Evolutionary conservation across 164 flowering plant genomes (phyloP), one percentile per base, ranked within the genome.

Genomic region (Piper betle): DNA sequence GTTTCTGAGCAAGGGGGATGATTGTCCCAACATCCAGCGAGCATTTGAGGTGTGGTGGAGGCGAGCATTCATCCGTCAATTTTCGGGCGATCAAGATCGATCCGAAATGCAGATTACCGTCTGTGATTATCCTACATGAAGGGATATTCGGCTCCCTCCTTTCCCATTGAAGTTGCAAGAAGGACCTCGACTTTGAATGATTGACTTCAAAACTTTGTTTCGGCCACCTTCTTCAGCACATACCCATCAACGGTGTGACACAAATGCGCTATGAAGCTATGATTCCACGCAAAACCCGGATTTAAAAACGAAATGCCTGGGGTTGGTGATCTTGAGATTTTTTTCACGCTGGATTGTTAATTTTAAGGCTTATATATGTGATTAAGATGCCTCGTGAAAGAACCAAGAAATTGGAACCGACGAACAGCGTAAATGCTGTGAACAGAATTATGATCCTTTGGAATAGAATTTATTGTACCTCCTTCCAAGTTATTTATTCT

Each of bases 1-100:
- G 10, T 92, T 80, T 70, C 81, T 92, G 40, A 81, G 68, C 53
- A 84, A 81, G 67, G 97, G 97, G 33, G 88, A 85, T 68, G 97
- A 92, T 64, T 89, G 87, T 56, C 98, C 98, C 19, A 87, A 92
- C 61, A 77, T 92, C 42, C 87, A 80, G 71, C 79, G 78, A 63
- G 98, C 98, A 38, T 89, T 92, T 66, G 94, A 87, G 72, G 74
- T 87, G 33, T 92, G 98, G 98, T 92, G 98, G 96, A 84, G 93
- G 76, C 76, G 98, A 76, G 75, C 95, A 69, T 92, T 88, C 40
- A 67, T 85, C 55, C 82, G 73, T 60, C 84, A 80, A 39, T 71
- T 73, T 63, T 71, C 52, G 17, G 52, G 75, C 1, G 63, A 66
- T 15, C 71, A 61, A 16, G 83, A 70, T 59, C 67, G 39, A 19